These are phyloP conservation scores for Hypsizygus marmoreus DNA, from an alignment of 768 basidiomycete species.

Conservation along the genomic window DNA sequence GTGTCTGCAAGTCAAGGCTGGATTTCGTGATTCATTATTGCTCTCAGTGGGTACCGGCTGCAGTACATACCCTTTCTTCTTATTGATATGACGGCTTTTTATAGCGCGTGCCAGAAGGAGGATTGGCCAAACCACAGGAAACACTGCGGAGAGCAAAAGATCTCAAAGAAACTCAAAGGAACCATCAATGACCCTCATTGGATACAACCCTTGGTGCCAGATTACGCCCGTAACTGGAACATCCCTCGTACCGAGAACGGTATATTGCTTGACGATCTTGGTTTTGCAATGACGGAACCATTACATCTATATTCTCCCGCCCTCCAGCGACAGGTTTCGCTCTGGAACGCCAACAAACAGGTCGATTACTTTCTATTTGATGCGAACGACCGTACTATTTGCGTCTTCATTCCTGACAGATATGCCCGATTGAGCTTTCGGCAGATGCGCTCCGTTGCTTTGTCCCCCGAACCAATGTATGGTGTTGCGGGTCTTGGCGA, in stretches of 20 bases:
- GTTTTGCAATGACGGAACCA: conserved; percentile 10
- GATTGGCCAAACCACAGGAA: conserved; percentile 19
- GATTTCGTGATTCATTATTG: conserved; percentile 20
- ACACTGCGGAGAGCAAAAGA: conserved; percentile 18
- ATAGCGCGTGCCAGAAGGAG: conserved; percentile 19
- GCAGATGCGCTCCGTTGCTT: conserved; percentile 8
- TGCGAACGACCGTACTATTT: conserved; percentile 11
- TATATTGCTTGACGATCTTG: conserved; percentile 3
- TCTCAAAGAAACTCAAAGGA: conserved; percentile 20
- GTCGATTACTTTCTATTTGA: conserved; percentile 23
- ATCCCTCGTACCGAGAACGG: background rate
- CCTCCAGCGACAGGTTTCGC: conserved; percentile 18
- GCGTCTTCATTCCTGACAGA: conserved; percentile 15
- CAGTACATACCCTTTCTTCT: background rate
- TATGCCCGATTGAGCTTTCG: conserved; percentile 13
- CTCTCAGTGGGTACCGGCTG: conserved; percentile 10
- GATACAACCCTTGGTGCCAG: conserved; percentile 7
- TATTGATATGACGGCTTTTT: background rate
- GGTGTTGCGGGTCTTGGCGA: conserved; percentile 13
- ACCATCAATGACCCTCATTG: conserved; percentile 20
- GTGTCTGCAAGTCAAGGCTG: conserved; percentile 19
- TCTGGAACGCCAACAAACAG: conserved; percentile 16
- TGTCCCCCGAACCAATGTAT: conserved; percentile 3
- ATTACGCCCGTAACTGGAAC: background rate
- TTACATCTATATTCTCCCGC: conserved; percentile 13